Conservation (phyloP, 768 basidiomycete species). For the Termitomyces heimii region DNA sequence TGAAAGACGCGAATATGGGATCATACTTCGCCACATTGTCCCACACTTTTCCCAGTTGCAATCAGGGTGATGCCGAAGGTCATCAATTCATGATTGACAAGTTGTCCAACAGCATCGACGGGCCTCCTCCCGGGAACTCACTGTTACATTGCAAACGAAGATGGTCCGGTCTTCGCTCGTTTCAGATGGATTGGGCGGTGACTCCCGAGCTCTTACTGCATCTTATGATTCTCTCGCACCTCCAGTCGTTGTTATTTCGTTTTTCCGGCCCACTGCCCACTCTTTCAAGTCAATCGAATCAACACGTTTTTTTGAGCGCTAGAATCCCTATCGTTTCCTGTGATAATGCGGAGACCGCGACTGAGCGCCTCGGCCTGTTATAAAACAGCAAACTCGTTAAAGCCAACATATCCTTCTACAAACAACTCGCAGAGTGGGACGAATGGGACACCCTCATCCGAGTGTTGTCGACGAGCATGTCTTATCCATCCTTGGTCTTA, state of each 20-base stretch:
- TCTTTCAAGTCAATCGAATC: not conserved
- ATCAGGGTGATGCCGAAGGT: not conserved
- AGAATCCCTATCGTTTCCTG: not conserved
- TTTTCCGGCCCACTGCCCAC: not conserved
- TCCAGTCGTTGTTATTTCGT: not conserved
- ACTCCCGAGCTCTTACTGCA: not conserved
- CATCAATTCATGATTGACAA: not conserved
- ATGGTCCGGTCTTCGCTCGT: not conserved
- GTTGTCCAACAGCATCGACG: not conserved
- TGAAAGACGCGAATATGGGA: not conserved
- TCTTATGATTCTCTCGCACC: not conserved
- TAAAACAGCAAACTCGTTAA: not conserved
- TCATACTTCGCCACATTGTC: not conserved
- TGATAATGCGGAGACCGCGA: not conserved
- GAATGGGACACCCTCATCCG: not conserved
- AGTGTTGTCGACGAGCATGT: not conserved
- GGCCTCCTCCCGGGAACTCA: not conserved
- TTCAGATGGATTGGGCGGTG: not conserved
- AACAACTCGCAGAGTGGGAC: not conserved
- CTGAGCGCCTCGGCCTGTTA: not conserved
- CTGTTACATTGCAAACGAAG: not conserved
- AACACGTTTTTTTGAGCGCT: not conserved
- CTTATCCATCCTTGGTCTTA: not conserved
- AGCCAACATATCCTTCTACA: not conserved
- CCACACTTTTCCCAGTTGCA: not conserved